A percentile compares a stretch with the other conserved stretches of the same genome.
Conservation (phyloP, 352 stramenopile genomes). For the Phytophthora nicotianae region DNA sequence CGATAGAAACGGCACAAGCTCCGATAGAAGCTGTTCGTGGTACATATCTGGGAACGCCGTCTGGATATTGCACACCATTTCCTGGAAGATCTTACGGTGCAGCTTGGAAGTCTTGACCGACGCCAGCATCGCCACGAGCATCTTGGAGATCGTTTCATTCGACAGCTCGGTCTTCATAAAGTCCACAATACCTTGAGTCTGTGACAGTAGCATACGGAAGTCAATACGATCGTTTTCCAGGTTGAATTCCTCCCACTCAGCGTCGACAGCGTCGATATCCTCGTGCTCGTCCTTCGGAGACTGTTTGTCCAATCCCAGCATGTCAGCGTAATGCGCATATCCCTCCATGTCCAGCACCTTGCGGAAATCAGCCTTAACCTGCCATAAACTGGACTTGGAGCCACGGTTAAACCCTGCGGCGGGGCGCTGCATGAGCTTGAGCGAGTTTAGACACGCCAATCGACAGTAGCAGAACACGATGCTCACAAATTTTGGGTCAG, state of each 20-base stretch:
- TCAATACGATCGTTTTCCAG: conserved; percentile 88
- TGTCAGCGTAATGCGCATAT: conserved; percentile 70
- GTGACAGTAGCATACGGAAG: conserved; percentile 77
- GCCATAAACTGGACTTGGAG: conserved; percentile 76
- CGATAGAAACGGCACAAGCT: conserved; percentile 83
- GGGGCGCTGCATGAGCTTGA: conserved; percentile 75
- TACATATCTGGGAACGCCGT: conserved; percentile 71
- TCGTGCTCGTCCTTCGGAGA: conserved; percentile 23
- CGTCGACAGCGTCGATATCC: conserved; percentile 54
- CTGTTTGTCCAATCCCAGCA: conserved; percentile 68
- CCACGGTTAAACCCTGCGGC: conserved; percentile 50
- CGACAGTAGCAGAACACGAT: conserved; percentile 86
- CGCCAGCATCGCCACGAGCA: conserved; percentile 84
- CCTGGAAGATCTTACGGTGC: conserved; percentile 88
- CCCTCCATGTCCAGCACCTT: conserved; percentile 83
- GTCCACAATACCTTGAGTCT: conserved; percentile 66
- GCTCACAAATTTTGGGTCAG: conserved; percentile 76
- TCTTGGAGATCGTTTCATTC: conserved; percentile 83
- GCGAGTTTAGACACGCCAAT: conserved; percentile 81
- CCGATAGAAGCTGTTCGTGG: conserved; percentile 60
- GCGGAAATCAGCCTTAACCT: conserved; percentile 84
- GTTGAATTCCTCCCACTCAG: conserved; percentile 89
- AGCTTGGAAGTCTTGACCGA: conserved; percentile 87
- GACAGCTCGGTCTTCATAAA: conserved; percentile 70
- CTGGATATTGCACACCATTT: conserved; percentile 89